These are phyloP conservation scores for Tylopilus sp. DNA, from an alignment of 768 basidiomycete genomes.

Conservation along the genomic window DNA sequence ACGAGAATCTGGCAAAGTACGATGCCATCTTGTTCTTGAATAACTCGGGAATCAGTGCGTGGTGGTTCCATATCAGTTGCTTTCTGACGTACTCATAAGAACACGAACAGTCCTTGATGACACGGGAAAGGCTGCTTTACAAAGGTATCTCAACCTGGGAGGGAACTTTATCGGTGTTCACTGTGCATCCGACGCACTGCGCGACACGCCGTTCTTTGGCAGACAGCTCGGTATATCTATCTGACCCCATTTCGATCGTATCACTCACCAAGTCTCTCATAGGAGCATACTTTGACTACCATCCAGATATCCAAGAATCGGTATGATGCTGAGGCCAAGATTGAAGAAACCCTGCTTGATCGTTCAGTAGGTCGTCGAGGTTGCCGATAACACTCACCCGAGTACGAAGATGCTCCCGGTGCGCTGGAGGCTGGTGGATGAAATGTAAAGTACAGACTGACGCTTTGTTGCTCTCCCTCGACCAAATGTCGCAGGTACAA, in stretches of 20 bases:
- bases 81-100: not conserved
- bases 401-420: slow-evolving; percentile 54
- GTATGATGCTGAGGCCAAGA: slow-evolving; percentile 35
- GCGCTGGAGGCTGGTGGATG: slow-evolving; percentile 52
- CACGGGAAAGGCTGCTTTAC: slow-evolving; percentile 56
- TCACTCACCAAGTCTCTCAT: not conserved
- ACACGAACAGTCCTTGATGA: slow-evolving; percentile 48
- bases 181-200: slow-evolving; percentile 58
- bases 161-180: slow-evolving; percentile 73
- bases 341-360: not conserved
- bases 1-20: slow-evolving; percentile 49
- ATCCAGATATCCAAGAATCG: slow-evolving; percentile 61
- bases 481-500: slow-evolving; percentile 48
- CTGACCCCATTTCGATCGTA: not conserved
- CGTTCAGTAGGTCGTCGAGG: slow-evolving; percentile 48
- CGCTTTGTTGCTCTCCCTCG: slow-evolving; percentile 7
- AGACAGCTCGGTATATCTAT: slow-evolving; percentile 48
- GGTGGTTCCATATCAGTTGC: not conserved
- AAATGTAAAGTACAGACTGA: slow-evolving; percentile 45
- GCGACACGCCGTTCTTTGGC: slow-evolving; percentile 54
- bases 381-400: slow-evolving; percentile 56
- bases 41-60: slow-evolving; percentile 64
- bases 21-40: slow-evolving; percentile 69
- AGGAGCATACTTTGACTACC: slow-evolving; percentile 73
- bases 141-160: slow-evolving; percentile 60